Percentiles rank a stretch among this genome's conserved stretches.
Conservation (phyloP, 768 basidiomycete genomes). For the Phylloporus scabripes region DNA sequence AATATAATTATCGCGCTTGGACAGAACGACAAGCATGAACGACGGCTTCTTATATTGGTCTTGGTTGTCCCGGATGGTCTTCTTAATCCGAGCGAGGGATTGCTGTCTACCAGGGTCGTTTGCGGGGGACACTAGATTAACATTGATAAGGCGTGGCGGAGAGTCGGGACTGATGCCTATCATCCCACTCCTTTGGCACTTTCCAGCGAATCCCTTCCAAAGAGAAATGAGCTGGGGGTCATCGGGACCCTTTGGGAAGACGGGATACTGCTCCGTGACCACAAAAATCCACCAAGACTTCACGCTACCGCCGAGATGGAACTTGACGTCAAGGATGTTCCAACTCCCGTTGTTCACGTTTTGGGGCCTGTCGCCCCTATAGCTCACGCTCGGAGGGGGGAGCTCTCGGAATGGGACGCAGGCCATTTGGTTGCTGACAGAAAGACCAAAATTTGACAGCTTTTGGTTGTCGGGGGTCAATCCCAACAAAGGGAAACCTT, state of each 20-base stretch:
- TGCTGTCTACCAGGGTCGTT: slow-evolving; percentile 33
- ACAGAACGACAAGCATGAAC: slow-evolving; percentile 68
- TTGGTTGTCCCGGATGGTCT: slow-evolving; percentile 33
- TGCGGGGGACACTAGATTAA: neutral
- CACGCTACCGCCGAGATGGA: slow-evolving; percentile 50
- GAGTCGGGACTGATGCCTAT: slow-evolving; percentile 45
- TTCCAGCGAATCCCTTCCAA: slow-evolving; percentile 48
- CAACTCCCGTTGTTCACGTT: slow-evolving; percentile 59
- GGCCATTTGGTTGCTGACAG: slow-evolving; percentile 53
- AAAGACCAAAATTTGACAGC: slow-evolving; percentile 52
- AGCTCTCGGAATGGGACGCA: slow-evolving; percentile 63
- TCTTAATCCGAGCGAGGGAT: slow-evolving; percentile 40
- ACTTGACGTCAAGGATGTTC: slow-evolving; percentile 72
- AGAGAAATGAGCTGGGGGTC: slow-evolving; percentile 33
- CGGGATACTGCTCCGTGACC: slow-evolving; percentile 44
- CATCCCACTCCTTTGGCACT: slow-evolving; percentile 60
- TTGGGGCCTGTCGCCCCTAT: slow-evolving; percentile 40
- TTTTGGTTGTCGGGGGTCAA: slow-evolving; percentile 38
- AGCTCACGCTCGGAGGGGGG: slow-evolving; percentile 50
- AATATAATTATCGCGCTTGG: slow-evolving; percentile 63
- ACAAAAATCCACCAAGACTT: slow-evolving; percentile 63
- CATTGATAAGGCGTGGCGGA: slow-evolving; percentile 35
- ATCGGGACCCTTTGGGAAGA: slow-evolving; percentile 36
- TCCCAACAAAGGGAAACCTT: slow-evolving; percentile 57
- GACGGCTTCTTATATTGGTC: slow-evolving; percentile 38